Evolutionary conservation across 176 grass and related monocot genomes (phyloP).

Genomic region (Raddia distichophylla): DNA sequence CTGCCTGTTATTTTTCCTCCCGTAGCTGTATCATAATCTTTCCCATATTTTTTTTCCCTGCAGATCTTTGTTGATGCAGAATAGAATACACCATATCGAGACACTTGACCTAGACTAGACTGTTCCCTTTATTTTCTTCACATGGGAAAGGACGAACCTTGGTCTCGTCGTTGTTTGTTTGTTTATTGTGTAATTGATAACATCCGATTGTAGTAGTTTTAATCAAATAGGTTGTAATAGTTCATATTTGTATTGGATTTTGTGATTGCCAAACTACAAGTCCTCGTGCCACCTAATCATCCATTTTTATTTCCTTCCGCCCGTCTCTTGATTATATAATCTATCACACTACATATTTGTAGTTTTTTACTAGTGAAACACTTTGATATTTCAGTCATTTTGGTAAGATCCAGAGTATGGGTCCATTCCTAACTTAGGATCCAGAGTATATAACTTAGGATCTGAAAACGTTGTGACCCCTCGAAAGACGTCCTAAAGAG

Average conservation of each 20-base stretch:
- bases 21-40: neutral
- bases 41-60: slow-evolving; percentile 25
- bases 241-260: neutral
- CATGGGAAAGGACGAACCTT: neutral
- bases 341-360: too few relatives aligned
- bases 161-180: slow-evolving; percentile 1
- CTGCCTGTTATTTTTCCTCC: neutral
- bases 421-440: too few relatives aligned
- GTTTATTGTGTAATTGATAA: slow-evolving; percentile 12
- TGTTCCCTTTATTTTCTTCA: neutral
- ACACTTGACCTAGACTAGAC: slow-evolving; percentile 1
- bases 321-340: too few relatives aligned
- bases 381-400: too few relatives aligned
- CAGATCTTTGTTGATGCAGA: slow-evolving; percentile 91
- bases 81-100: slow-evolving; percentile 24
- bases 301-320: too few relatives aligned
- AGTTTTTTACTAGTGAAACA: too few relatives aligned
- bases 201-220: slow-evolving; percentile 16
- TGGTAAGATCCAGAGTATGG: too few relatives aligned
- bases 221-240: neutral
- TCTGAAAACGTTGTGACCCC: too few relatives aligned
- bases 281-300: too few relatives aligned
- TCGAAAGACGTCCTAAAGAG: too few relatives aligned
- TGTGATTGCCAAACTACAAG: too few relatives aligned
- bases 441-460: too few relatives aligned